Percentiles rank a stretch among this genome's conserved stretches.
Evolutionary conservation across 2,329 filamentous ascomycete species (phyloP).

Genomic region (Ophiobolus disseminans): DNA sequence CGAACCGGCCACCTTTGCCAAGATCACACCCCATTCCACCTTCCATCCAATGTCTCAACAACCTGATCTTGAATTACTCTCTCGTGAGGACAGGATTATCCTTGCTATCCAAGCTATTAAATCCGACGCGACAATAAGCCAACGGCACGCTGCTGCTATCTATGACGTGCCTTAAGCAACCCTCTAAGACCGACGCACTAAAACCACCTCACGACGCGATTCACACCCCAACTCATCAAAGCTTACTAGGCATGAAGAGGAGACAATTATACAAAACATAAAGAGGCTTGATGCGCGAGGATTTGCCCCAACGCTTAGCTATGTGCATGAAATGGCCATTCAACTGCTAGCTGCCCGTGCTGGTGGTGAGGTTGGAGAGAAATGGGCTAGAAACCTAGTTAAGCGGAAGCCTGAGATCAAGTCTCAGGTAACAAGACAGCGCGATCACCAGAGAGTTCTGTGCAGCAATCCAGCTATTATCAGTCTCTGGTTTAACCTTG

Average conservation of each 20-base stretch:
- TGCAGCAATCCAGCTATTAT: slow-evolving; percentile 14
- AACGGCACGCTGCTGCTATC: neutral
- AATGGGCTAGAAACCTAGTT: slow-evolving; percentile 15
- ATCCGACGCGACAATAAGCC: slow-evolving; percentile 6
- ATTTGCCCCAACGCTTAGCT: slow-evolving; percentile 10
- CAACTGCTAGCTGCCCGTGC: slow-evolving; percentile 14
- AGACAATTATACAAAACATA: slow-evolving; percentile 13
- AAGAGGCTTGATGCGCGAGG: slow-evolving; percentile 14
- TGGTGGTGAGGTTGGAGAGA: slow-evolving; percentile 10
- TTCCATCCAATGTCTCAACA: slow-evolving; percentile 13
- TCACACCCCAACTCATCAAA: neutral
- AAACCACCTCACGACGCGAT: slow-evolving; percentile 11
- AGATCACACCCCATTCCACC: slow-evolving; percentile 8
- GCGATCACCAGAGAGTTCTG: slow-evolving; percentile 13
- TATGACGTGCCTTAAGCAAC: slow-evolving; percentile 4
- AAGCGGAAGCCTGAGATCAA: slow-evolving; percentile 7
- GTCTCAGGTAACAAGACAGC: too few species aligned
- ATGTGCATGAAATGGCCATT: slow-evolving; percentile 15
- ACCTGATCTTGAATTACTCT: slow-evolving; percentile 11
- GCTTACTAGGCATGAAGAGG: slow-evolving; percentile 12
- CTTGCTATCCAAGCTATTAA: slow-evolving; percentile 13
- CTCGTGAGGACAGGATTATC: slow-evolving; percentile 13
- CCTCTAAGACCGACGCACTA: slow-evolving; percentile 6
- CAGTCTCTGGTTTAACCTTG: slow-evolving; percentile 17
- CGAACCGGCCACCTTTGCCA: slow-evolving; percentile 7